A percentile compares a stretch with the other conserved stretches of the same genome.
phyloP scores from a whole-genome alignment of 345 rosid genomes.

The Murraya koenigii region DNA sequence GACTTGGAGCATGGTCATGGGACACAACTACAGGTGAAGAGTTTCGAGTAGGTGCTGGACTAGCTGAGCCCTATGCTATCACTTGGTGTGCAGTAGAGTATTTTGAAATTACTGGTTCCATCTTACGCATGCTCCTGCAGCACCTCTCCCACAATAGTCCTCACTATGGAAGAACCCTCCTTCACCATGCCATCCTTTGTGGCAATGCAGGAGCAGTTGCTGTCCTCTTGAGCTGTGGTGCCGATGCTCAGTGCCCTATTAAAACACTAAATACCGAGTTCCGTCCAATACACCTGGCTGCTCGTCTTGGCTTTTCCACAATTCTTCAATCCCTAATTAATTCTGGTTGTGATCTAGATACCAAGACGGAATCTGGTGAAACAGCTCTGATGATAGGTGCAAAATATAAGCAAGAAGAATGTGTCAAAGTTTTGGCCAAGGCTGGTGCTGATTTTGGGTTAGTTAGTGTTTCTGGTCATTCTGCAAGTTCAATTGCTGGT shows the following conservation, averaged over 20 bases:
- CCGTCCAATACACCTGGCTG: constrained; percentile 81
- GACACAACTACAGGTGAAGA: constrained; percentile 86
- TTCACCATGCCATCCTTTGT: constrained; percentile 93
- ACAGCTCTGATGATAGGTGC: constrained; percentile 73
- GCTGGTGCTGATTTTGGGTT: constrained; percentile 91
- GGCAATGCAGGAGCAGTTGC: constrained; percentile 66
- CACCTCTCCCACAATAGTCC: constrained; percentile 38
- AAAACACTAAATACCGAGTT: constrained; percentile 45
- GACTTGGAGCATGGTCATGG: constrained; percentile 99
- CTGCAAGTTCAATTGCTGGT: constrained; percentile 51
- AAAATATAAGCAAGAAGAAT: constrained; percentile 55
- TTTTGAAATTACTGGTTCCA: constrained; percentile 75
- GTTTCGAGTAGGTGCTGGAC: constrained; percentile 90
- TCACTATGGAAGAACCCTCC: constrained; percentile 79
- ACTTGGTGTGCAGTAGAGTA: constrained; percentile 95
- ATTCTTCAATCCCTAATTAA: constrained; percentile 55
- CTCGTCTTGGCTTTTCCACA: constrained; percentile 57
- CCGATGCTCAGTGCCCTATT: constrained; percentile 56
- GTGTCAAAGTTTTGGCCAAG: constrained; percentile 54
- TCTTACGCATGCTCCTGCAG: constrained; percentile 66
- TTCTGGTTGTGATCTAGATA: constrained; percentile 64
- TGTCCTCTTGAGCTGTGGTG: constrained; percentile 64
- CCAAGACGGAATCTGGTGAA: constrained; percentile 71
- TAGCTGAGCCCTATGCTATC: constrained; percentile 86
- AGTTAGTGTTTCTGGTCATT: constrained; percentile 46